A percentile compares a stretch with the other conserved stretches of the same genome.
Conservation (phyloP, 1,139 yeast genomes). For the Kluyveromyces sp. region DNA sequence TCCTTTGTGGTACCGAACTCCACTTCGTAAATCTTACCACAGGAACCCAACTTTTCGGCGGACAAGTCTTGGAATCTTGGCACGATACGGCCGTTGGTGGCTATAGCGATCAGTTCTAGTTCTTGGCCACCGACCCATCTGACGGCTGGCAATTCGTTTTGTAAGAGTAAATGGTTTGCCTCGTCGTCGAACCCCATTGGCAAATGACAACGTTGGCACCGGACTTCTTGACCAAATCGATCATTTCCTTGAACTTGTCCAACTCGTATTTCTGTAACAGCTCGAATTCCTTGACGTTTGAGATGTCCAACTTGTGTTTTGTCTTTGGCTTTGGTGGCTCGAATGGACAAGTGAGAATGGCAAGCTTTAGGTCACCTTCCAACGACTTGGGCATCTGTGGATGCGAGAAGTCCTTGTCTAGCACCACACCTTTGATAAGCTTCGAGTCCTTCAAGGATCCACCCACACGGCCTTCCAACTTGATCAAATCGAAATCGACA, state of each 20-base stretch:
- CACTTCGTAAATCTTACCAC: constrained; percentile 78
- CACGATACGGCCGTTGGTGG: constrained; percentile 94
- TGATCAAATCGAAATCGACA: constrained; percentile 93
- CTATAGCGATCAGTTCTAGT: constrained; percentile 90
- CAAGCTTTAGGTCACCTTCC: constrained; percentile 68
- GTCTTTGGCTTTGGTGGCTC: constrained; percentile 99
- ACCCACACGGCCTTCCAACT: constrained; percentile 92
- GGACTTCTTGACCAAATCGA: constrained; percentile 70
- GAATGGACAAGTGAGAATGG: constrained; percentile 94
- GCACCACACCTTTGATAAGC: constrained; percentile 81
- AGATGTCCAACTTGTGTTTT: constrained; percentile 90
- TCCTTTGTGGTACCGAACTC: constrained; percentile 96
- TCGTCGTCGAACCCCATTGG: constrained; percentile 99
- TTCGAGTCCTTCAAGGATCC: constrained; percentile 83
- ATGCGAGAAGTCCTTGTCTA: constrained; percentile 95
- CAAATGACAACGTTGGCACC: constrained; percentile 97
- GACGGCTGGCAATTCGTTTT: constrained; percentile 87
- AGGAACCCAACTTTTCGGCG: constrained; percentile 74
- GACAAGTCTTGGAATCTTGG: constrained; percentile 93
- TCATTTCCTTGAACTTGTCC: constrained; percentile 86
- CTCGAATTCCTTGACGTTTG: constrained; percentile 86
- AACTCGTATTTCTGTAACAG: constrained; percentile 88
- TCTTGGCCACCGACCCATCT: constrained; percentile 99
- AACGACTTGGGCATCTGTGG: constrained; percentile 93
- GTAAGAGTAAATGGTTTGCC: constrained; percentile 86